These are phyloP conservation scores for Malus asiatica DNA, from an alignment of 306 rosid species.

Conservation along the genomic window DNA sequence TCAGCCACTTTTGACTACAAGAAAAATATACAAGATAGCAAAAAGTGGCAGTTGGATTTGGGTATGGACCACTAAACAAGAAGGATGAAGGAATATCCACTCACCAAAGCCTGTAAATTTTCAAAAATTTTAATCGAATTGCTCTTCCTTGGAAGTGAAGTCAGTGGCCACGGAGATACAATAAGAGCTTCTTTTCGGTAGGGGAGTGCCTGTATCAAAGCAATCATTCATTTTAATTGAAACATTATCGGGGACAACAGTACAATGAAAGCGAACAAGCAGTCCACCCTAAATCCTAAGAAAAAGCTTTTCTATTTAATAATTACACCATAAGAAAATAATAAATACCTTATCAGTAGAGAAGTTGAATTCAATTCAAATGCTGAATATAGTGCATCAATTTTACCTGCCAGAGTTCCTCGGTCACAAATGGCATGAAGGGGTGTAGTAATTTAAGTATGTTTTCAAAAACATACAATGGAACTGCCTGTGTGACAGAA, in stretches of 20 bases:
- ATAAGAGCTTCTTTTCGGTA: slow-evolving; percentile 69
- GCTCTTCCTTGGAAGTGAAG: slow-evolving; percentile 57
- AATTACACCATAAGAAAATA: not conserved
- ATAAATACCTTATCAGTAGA: not conserved
- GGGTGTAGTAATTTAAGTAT: slow-evolving; percentile 85
- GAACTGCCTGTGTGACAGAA: slow-evolving; percentile 67
- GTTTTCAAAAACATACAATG: slow-evolving; percentile 73
- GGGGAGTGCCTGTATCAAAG: slow-evolving; percentile 70
- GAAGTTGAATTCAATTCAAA: not conserved
- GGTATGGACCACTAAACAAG: slow-evolving; percentile 5
- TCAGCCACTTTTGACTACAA: not conserved
- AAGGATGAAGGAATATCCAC: slow-evolving; percentile 19
- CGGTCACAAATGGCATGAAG: slow-evolving; percentile 97
- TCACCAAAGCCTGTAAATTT: slow-evolving; percentile 81
- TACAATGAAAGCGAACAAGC: not conserved
- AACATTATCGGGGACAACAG: not conserved
- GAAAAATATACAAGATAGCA: not conserved
- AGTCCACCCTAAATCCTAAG: not conserved
- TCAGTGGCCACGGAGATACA: slow-evolving; percentile 80
- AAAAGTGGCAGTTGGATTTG: not conserved
- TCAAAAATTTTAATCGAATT: slow-evolving; percentile 73
- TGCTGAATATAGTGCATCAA: not conserved
- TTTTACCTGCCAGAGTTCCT: slow-evolving; percentile 95
- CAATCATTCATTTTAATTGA: not conserved
- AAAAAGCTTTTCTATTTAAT: not conserved